Evolutionary conservation across 2,329 filamentous ascomycete genomes (phyloP), one percentile per base, ranked within the genome.

Genomic region (Apiospora arundinis): DNA sequence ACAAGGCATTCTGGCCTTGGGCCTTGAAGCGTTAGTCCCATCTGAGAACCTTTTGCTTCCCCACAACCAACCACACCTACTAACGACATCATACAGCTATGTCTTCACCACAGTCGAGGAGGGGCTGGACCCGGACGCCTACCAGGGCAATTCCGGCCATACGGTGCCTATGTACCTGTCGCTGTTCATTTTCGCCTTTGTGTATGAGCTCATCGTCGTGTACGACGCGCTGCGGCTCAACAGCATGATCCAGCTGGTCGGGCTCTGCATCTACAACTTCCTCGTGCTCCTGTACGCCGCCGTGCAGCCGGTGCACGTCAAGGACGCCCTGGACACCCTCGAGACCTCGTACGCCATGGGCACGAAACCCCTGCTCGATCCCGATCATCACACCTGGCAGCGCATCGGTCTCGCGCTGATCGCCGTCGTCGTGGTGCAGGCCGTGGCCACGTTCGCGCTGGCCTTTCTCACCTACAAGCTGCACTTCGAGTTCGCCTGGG

Each of bases 181-280:
- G 42, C 65, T 67, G 9, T 67, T 67, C 65, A 67, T 67, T 9
- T 67, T 46, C 28, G 65, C 65, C 12, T 67, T 46, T 32, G 18
- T 67, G 3, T 67, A 46, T 14, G 65, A 67, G 65, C 3, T 67
- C 23, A 16, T 67, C 23, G n/a, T 67, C 14, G 65, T 67, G 0
- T 67, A 67, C 42, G 65, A 67, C 8, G 65, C 65, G 12, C 40
- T 67, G 23, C 65, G 65, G 14, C 23, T 67, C 14, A 67, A 21
- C 65, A 67, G 65, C 65, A 67, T 67, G 65, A 67, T 67, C 65
- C 65, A 67, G 65, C 23, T 67, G 23, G 65, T 67, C 8, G 65
- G 65, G 23, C 12, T 67, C 12, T 67, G 65, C 65, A 67, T 67
- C 65, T 67, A 46, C 65, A 67, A 67, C 12, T 12, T 46, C 23